Conservation (phyloP, 805 yeast genomes). For the Lachancea fermentati region DNA sequence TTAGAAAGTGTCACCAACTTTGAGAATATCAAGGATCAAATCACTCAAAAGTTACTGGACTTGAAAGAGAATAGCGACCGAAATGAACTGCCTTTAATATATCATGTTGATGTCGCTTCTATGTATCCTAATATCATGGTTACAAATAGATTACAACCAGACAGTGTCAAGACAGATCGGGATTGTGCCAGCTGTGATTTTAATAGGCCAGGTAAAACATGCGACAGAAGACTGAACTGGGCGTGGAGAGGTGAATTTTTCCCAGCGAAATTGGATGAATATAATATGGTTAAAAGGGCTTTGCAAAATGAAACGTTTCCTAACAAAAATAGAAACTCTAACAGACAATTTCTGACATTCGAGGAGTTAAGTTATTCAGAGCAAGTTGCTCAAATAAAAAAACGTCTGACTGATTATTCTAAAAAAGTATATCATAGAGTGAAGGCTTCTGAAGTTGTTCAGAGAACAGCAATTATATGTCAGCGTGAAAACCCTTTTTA, state of each 20-base stretch:
- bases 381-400: conserved; percentile 69
- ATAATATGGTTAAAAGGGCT: conserved; percentile 81
- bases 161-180: conserved; percentile 90
- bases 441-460: conserved; percentile 76
- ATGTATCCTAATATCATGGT: conserved; percentile 99
- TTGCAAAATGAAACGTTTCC: conserved; percentile 75
- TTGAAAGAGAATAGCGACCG: conserved; percentile 60
- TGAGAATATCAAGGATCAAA: conserved; percentile 62
- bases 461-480: conserved; percentile 89
- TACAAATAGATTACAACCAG: conserved; percentile 94
- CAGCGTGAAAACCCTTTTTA: conserved; percentile 98
- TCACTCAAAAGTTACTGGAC: conserved; percentile 50
- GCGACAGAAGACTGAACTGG: conserved; percentile 93
- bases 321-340: conserved; percentile 47
- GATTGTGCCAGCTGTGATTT: conserved; percentile 98
- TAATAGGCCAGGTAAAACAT: conserved; percentile 87
- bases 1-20: conserved; percentile 76
- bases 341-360: conserved; percentile 56
- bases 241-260: conserved; percentile 96
- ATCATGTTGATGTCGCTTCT: conserved; percentile 98
- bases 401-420: conserved; percentile 77
- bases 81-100: conserved; percentile 76
- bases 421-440: conserved; percentile 78
- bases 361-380: conserved; percentile 73
- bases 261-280: conserved; percentile 89